Conservation (phyloP, 208 protist genomes). For the Trypanosoma lewisi region DNA sequence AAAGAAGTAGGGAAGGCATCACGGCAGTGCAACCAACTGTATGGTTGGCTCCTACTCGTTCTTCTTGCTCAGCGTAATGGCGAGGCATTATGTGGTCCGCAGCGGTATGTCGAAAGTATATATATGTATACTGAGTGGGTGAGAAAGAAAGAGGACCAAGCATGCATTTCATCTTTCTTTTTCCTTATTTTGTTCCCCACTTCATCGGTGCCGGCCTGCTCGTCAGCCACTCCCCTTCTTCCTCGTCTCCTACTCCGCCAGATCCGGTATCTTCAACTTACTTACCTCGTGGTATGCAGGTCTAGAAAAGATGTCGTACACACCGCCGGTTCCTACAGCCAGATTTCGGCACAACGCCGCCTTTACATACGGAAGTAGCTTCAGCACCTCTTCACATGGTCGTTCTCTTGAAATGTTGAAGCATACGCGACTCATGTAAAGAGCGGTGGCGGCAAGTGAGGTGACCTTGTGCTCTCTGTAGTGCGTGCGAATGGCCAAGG, state of each 20-base stretch:
- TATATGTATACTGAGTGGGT: background rate
- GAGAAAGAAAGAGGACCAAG: background rate
- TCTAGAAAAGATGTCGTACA: slow-evolving; percentile 48
- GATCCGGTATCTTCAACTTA: background rate
- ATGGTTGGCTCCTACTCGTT: no score
- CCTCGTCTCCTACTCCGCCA: background rate
- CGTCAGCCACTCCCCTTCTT: no score
- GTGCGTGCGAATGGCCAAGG: slow-evolving; percentile 54
- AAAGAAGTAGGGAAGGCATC: no score
- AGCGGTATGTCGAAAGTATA: no score
- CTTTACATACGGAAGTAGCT: slow-evolving; percentile 38
- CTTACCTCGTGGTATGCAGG: slow-evolving; percentile 23
- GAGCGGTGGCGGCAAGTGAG: slow-evolving; percentile 54
- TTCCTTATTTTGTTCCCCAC: background rate
- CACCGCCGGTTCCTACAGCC: slow-evolving; percentile 13
- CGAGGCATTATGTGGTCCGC: no score
- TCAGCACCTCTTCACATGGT: slow-evolving; percentile 37
- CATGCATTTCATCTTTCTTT: background rate
- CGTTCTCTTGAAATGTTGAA: slow-evolving; percentile 38
- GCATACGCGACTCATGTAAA: slow-evolving; percentile 56
- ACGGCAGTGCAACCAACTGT: no score
- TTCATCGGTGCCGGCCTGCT: no score
- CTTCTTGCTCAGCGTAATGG: no score
- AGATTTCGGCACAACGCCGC: slow-evolving; percentile 23
- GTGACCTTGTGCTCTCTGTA: slow-evolving; percentile 52